A percentile compares a stretch with the other conserved stretches of the same genome.
These are phyloP conservation scores for Chernovozyma aurita DNA, from an alignment of 1,139 yeast genomes.

Conservation along the genomic window DNA sequence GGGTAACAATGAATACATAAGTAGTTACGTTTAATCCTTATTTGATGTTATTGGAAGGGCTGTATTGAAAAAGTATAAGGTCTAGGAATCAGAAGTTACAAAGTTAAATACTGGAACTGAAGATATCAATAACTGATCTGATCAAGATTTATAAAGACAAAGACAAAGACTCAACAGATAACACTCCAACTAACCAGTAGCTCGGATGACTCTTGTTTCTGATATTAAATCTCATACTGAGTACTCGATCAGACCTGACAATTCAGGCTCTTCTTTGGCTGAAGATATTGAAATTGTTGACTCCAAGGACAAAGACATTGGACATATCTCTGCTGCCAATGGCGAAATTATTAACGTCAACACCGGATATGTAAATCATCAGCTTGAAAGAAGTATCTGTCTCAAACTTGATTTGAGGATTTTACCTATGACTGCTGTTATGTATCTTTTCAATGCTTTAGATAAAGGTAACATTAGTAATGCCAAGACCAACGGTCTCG, in stretches of 20 bases:
- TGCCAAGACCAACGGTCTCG: slow-evolving; percentile 21
- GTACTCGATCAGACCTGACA: slow-evolving; percentile 10
- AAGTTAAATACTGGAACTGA: too few relatives aligned
- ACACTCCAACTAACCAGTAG: too few relatives aligned
- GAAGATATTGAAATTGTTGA: background rate
- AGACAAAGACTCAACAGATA: too few relatives aligned
- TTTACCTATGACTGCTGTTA: slow-evolving; percentile 22
- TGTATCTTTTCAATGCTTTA: slow-evolving; percentile 27
- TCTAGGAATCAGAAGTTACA: too few relatives aligned
- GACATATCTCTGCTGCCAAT: slow-evolving; percentile 12
- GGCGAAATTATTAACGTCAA: slow-evolving; percentile 8
- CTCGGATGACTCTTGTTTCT: background rate
- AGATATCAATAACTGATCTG: too few relatives aligned
- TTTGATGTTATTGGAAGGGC: too few relatives aligned
- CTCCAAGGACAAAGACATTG: background rate
- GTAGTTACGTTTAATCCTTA: too few relatives aligned
- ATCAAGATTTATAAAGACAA: too few relatives aligned
- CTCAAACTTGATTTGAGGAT: slow-evolving; percentile 32
- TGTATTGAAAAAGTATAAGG: too few relatives aligned
- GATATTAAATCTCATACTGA: background rate
- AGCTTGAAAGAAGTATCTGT: slow-evolving; percentile 21
- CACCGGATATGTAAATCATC: slow-evolving; percentile 12
- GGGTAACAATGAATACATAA: slow-evolving; percentile 1
- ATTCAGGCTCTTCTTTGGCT: slow-evolving; percentile 2
- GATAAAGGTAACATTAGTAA: slow-evolving; percentile 21